Evolutionary conservation across 1,284 basidiomycete genomes (phyloP).

Genomic region (Cryptococcus hybrid): DNA sequence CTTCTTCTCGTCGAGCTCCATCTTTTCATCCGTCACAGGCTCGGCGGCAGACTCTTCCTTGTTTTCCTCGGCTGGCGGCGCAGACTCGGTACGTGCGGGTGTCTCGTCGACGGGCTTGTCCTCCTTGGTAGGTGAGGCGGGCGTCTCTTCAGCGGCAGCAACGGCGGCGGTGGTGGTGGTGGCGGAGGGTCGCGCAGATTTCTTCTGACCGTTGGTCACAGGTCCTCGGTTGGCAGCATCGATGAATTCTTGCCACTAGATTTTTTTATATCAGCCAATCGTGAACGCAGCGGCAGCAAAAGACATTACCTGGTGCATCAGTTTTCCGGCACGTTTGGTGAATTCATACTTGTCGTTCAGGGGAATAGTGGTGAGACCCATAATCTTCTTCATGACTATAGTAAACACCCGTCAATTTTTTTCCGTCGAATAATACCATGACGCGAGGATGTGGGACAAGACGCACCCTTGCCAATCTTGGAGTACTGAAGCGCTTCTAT

Average conservation of each 20-base stretch:
- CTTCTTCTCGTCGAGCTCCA: neutral
- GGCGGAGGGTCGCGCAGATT: too few species aligned
- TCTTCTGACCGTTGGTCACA: too few species aligned
- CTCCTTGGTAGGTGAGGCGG: neutral
- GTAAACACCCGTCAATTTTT: neutral
- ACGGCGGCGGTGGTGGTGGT: constrained; percentile 4
- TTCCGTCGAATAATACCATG: neutral
- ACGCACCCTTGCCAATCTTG: constrained; percentile 81
- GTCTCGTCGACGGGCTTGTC: constrained; percentile 39
- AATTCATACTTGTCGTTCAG: constrained; percentile 84
- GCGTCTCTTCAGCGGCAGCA: constrained; percentile 27
- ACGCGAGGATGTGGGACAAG: neutral
- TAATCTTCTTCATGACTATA: constrained; percentile 88
- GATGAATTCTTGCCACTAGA: constrained; percentile 30
- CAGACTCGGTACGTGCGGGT: constrained; percentile 15
- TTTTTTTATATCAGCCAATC: neutral
- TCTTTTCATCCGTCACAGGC: constrained; percentile 9
- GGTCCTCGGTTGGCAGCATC: constrained; percentile 13
- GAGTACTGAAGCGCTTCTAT: constrained; percentile 86
- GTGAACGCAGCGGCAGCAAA: neutral
- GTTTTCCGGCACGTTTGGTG: constrained; percentile 61
- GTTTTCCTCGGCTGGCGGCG: constrained; percentile 9
- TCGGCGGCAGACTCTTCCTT: constrained; percentile 14
- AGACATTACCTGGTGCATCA: constrained; percentile 49
- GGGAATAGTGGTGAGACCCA: constrained; percentile 68